These are phyloP conservation scores for Vitis rupestris DNA, from an alignment of 164 flowering plant genomes.

Conservation along the genomic window DNA sequence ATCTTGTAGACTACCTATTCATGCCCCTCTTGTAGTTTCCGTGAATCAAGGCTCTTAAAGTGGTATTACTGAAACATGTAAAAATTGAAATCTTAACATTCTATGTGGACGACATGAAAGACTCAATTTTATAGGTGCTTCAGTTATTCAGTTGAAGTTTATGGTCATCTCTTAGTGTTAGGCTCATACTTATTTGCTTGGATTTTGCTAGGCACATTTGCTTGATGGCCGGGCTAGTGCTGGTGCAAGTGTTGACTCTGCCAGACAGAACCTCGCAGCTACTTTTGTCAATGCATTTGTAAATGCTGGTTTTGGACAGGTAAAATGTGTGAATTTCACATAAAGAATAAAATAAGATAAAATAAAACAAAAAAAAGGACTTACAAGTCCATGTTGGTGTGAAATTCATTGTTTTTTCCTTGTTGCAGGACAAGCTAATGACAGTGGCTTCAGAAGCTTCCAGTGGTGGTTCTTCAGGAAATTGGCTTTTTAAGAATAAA, in stretches of 20 bases:
- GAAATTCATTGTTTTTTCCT: conserved; percentile 2
- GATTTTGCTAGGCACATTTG: conserved; percentile 70
- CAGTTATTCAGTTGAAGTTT: background rate
- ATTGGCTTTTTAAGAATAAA: conserved; percentile 97
- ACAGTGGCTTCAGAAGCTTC: conserved; percentile 77
- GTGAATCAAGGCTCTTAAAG: too few relatives aligned
- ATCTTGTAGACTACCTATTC: too few relatives aligned
- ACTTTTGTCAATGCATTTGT: conserved; percentile 99
- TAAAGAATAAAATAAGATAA: background rate
- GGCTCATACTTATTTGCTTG: background rate
- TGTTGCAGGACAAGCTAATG: conserved; percentile 89
- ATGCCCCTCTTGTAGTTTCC: too few relatives aligned
- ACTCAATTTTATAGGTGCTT: too few relatives aligned
- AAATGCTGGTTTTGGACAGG: conserved; percentile 99
- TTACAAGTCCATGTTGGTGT: background rate
- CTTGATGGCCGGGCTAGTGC: conserved; percentile 97
- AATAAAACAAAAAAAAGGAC: too few relatives aligned
- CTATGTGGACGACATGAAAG: too few relatives aligned
- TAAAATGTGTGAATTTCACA: conserved; percentile 17
- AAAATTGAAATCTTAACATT: too few relatives aligned
- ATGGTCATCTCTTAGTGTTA: background rate
- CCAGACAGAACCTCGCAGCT: conserved; percentile 94
- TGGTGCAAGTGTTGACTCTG: conserved; percentile 96
- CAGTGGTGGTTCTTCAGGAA: conserved; percentile 70
- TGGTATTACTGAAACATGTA: too few relatives aligned